Evolutionary conservation across 768 basidiomycete genomes (phyloP), one percentile per base, ranked within the genome.

Genomic region (Auriscalpium vulgare): DNA sequence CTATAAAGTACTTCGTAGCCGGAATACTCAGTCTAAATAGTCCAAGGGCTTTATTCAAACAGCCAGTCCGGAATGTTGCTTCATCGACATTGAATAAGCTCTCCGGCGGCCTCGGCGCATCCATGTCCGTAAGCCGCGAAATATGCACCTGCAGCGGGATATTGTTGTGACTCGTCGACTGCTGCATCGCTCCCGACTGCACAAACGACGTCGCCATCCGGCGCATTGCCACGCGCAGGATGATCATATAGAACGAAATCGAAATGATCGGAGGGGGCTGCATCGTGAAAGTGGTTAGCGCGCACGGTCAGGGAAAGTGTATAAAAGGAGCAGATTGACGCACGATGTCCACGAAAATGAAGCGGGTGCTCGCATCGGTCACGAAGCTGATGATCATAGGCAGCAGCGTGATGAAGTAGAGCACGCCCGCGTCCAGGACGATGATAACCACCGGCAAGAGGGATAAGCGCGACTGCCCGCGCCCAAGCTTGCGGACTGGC

Each of bases 171-270:
- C 6, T 37, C 14, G n/a, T 14, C 8, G 29, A 11, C 38, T 13
- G 21, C 29, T 23, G 43, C 52, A 21, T 37, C n/a, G 38, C 13
- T 9, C 37, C 50, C 10, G 50, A 51, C 0, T 10, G 16, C 10
- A 17, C 43, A 36, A 21, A 43, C 52, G 43, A 45, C 34, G 52
- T 6, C 13, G 38, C 23, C 23, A 53, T 40, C 23, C 51, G 37
- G n/a, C 56, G 35, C 23, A 62, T 55, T 2, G 62, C 63, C 43
- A 62, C 57, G 11, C 62, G 62, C 45, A 66, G 56, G 56, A 66
- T 62, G 43, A 65, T 59, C 64, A 66, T 65, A 53, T 61, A 66
- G 53, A 66, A 66, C 16, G 64, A 55, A 23, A 66, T 62, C 7
- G 65, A 65, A 16, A 66, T 63, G 51, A 65, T 65, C 7, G 65